Conservation (phyloP, 2,329 filamentous ascomycete genomes). For the Cyphellophora europaea region DNA sequence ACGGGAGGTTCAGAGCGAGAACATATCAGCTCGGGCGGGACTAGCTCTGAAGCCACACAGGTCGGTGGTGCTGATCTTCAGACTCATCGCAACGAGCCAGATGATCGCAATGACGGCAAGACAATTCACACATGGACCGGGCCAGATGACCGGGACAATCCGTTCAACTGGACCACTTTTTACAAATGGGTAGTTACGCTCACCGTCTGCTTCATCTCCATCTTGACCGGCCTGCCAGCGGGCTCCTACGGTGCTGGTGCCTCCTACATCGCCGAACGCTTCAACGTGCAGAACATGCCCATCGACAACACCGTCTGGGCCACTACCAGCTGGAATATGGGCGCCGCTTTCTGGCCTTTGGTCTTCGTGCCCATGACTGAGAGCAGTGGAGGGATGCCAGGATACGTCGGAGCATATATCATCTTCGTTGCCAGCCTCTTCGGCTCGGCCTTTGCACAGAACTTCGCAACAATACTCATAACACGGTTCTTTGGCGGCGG, state of each 20-base stretch:
- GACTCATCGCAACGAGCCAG: no score
- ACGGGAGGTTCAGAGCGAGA: no score
- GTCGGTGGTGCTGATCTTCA: no score
- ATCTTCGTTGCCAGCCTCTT: conserved; percentile 33
- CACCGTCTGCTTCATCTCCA: conserved; percentile 22
- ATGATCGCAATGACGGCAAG: conserved; percentile 2
- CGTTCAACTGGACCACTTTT: conserved; percentile 26
- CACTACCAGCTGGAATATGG: conserved; percentile 28
- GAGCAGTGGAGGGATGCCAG: conserved; percentile 33
- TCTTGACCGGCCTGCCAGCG: conserved; percentile 31
- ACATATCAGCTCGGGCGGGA: no score
- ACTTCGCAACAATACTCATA: no score
- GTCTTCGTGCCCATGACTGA: conserved; percentile 30
- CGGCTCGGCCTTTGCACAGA: no score
- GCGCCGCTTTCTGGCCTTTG: conserved; percentile 28
- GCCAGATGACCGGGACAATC: conserved; percentile 23
- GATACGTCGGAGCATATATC: conserved; percentile 31
- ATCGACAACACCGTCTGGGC: conserved; percentile 27
- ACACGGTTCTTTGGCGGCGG: no score
- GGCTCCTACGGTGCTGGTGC: conserved; percentile 26
- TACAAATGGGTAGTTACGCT: conserved; percentile 25
- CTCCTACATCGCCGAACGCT: conserved; percentile 24
- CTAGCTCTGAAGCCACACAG: no score
- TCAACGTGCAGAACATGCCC: conserved; percentile 25
- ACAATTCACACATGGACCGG: conserved; percentile 20